Evolutionary conservation across 805 yeast genomes (phyloP).

Genomic region (Candida ulmi): DNA sequence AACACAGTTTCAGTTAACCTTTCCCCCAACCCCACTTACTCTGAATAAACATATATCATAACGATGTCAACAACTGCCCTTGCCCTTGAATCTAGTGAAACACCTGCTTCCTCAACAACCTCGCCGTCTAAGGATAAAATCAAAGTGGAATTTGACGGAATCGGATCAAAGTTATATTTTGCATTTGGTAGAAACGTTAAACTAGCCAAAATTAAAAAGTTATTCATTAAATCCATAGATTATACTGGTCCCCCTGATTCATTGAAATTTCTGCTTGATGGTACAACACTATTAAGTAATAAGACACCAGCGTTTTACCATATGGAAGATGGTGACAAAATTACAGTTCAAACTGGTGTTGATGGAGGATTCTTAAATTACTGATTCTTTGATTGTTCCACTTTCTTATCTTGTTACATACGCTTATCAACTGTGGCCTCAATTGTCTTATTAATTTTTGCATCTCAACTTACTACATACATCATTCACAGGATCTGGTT

Average conservation of each 20-base stretch:
- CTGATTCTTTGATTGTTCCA: too few species aligned
- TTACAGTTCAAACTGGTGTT: constrained; percentile 6
- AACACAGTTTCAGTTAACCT: too few species aligned
- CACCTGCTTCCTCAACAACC: background rate
- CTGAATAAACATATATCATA: too few species aligned
- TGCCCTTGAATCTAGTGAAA: background rate
- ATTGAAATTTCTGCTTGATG: constrained; percentile 9
- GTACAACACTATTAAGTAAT: background rate
- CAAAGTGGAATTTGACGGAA: constrained; percentile 14
- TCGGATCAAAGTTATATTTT: constrained; percentile 11
- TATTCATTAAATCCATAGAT: constrained; percentile 9
- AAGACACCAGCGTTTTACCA: constrained; percentile 9
- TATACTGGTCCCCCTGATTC: background rate
- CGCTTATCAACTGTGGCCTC: too few species aligned
- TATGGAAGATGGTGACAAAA: constrained; percentile 8
- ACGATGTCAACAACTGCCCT: too few species aligned
- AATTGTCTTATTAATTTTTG: too few species aligned
- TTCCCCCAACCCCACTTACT: too few species aligned
- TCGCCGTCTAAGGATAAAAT: constrained; percentile 4
- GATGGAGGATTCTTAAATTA: constrained; percentile 3
- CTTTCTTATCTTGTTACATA: too few species aligned
- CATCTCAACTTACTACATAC: too few species aligned
- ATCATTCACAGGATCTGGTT: too few species aligned
- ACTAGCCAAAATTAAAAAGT: constrained; percentile 10
- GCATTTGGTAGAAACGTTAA: constrained; percentile 10